phyloP scores from a whole-genome alignment of 2,329 filamentous ascomycete genomes.

The Neonectria coccinea region DNA sequence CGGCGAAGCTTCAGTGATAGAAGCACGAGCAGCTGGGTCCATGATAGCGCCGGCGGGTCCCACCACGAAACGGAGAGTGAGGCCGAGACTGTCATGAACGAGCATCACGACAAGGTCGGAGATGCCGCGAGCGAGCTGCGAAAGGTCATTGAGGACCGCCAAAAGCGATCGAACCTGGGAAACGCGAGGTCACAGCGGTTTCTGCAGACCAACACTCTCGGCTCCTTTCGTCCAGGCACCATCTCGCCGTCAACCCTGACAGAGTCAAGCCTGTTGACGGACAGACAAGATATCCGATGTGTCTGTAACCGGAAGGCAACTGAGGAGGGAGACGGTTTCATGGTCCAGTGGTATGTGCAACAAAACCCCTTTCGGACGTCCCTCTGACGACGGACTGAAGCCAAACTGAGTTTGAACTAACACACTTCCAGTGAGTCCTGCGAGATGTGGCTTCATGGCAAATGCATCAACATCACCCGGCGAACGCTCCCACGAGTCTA shows the following conservation, averaged over 20 bases:
- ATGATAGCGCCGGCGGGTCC: slow-evolving; percentile 52
- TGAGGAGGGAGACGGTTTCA: slow-evolving; percentile 63
- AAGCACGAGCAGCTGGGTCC: slow-evolving; percentile 56
- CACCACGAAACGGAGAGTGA: slow-evolving; percentile 66
- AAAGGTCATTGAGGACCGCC: slow-evolving; percentile 66
- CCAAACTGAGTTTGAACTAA: slow-evolving; percentile 33
- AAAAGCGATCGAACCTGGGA: slow-evolving; percentile 54
- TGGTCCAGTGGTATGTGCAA: slow-evolving; percentile 72
- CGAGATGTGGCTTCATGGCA: slow-evolving; percentile 74
- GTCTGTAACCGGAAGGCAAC: slow-evolving; percentile 62
- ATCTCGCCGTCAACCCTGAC: slow-evolving; percentile 65
- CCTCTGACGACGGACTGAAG: slow-evolving; percentile 11
- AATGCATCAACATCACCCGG: slow-evolving; percentile 69
- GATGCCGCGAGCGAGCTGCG: slow-evolving; percentile 71
- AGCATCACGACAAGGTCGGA: slow-evolving; percentile 57
- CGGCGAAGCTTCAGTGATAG: slow-evolving; percentile 63
- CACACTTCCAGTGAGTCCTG: slow-evolving; percentile 66
- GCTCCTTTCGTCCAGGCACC: slow-evolving; percentile 52
- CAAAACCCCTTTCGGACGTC: neutral
- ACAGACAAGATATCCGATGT: slow-evolving; percentile 64
- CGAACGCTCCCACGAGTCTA: slow-evolving; percentile 70
- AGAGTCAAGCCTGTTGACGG: slow-evolving; percentile 58
- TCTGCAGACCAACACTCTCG: slow-evolving; percentile 47
- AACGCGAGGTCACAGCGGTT: slow-evolving; percentile 51
- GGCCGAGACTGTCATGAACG: slow-evolving; percentile 68